phyloP scores from a whole-genome alignment of 1,284 basidiomycete genomes.

The Apiotrichum gracile region DNA sequence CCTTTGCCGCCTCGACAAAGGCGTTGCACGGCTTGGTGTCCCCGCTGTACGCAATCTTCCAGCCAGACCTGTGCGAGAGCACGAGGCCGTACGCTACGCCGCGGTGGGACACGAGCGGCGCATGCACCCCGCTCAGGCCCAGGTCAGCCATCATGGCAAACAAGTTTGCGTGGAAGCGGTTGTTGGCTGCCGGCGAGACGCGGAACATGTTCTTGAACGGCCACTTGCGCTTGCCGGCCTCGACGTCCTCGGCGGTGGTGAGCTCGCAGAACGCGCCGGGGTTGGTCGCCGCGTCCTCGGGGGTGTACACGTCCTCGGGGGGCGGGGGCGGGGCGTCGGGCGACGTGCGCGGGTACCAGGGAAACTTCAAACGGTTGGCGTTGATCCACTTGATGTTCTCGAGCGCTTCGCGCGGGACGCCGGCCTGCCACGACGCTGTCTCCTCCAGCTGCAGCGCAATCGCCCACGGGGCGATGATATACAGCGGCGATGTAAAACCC shows the following conservation, averaged over 20 bases:
- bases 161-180: background rate
- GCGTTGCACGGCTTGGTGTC: constrained; percentile 75
- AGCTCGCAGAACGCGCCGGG: background rate
- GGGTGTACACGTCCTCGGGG: constrained; percentile 1
- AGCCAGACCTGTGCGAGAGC: constrained; percentile 63
- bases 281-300: background rate
- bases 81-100: constrained; percentile 64
- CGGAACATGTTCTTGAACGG: constrained; percentile 17
- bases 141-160: constrained; percentile 17
- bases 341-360: background rate
- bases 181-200: background rate
- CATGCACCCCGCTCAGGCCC: constrained; percentile 49
- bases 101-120: constrained; percentile 68
- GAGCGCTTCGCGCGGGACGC: constrained; percentile 24
- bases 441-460: constrained; percentile 49
- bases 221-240: constrained; percentile 18
- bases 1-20: constrained; percentile 61
- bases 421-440: constrained; percentile 31
- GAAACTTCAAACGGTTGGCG: constrained; percentile 16
- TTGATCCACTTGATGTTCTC: constrained; percentile 39
- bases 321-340: background rate
- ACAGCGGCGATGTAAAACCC: constrained; percentile 50
- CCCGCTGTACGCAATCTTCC: constrained; percentile 80
- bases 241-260: constrained; percentile 10
- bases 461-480: constrained; percentile 55